These are phyloP conservation scores for Didymella keratinophila DNA, from an alignment of 2,329 filamentous ascomycete species.

Conservation along the genomic window DNA sequence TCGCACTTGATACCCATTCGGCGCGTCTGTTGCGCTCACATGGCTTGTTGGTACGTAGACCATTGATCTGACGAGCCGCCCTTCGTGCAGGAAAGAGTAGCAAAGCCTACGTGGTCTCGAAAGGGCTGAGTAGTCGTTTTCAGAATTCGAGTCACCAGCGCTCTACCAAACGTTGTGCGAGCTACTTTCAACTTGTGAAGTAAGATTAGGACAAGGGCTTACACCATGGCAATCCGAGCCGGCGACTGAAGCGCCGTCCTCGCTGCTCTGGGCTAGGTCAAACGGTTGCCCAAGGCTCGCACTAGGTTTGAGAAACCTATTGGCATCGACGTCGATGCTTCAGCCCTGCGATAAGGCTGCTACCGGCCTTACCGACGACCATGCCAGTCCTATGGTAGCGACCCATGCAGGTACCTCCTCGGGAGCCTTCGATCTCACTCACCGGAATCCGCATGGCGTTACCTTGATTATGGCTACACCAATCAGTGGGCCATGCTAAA, in stretches of 20 bases:
- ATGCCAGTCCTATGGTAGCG: slow-evolving; percentile 37
- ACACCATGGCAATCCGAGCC: neutral
- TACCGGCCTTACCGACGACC: slow-evolving; percentile 22
- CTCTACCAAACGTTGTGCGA: neutral
- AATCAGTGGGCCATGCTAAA: slow-evolving; percentile 12
- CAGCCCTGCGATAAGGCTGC: slow-evolving; percentile 22
- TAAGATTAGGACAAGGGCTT: neutral
- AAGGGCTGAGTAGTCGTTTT: neutral
- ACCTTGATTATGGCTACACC: slow-evolving; percentile 13
- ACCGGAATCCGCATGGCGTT: slow-evolving; percentile 29
- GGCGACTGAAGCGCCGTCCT: slow-evolving; percentile 8
- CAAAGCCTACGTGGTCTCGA: neutral
- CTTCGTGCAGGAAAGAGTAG: neutral
- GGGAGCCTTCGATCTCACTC: slow-evolving; percentile 21
- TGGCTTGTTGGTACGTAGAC: slow-evolving; percentile 2
- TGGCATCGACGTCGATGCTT: slow-evolving; percentile 4
- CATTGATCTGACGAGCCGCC: neutral
- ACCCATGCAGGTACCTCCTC: slow-evolving; percentile 38
- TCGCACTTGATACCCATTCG: slow-evolving; percentile 7
- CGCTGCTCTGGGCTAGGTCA: slow-evolving; percentile 2
- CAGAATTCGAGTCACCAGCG: neutral
- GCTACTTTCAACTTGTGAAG: neutral
- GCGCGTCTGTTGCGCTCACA: slow-evolving; percentile 7
- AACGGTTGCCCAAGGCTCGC: slow-evolving; percentile 16
- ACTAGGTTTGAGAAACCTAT: slow-evolving; percentile 3